Evolutionary conservation across 169 alveolate species (phyloP).

Genomic region (Blepharisma undulans): DNA sequence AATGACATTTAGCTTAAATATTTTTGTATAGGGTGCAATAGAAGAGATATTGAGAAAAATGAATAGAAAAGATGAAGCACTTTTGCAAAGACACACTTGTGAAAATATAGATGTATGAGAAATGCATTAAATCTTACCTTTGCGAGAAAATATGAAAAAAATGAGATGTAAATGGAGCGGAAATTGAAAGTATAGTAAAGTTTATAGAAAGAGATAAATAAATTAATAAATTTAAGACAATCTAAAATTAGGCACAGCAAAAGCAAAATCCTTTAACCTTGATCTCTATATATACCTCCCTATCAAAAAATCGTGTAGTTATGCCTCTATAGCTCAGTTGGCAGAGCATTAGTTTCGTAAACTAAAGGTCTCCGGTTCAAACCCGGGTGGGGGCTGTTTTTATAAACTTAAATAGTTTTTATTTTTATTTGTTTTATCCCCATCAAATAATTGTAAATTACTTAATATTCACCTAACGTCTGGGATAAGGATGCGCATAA

Average conservation of each 20-base stretch:
- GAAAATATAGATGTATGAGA: not conserved
- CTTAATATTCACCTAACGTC: not conserved
- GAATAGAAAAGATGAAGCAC: not conserved
- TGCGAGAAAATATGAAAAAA: not conserved
- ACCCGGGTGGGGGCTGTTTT: not conserved
- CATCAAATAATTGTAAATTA: not conserved
- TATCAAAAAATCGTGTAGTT: not conserved
- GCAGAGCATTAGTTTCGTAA: not conserved
- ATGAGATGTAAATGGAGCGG: not conserved
- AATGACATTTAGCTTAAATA: not conserved
- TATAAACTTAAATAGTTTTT: not conserved
- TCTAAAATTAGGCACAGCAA: not conserved
- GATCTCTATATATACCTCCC: not conserved
- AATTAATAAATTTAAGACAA: not conserved
- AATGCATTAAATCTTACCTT: not conserved
- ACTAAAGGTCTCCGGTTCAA: not conserved
- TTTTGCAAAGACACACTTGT: too few relatives aligned
- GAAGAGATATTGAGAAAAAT: not conserved
- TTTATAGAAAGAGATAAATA: not conserved
- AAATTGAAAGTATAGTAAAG: not conserved
- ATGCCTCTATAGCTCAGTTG: not conserved
- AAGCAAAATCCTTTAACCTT: not conserved
- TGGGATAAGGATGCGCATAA: not conserved
- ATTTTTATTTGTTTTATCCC: not conserved
- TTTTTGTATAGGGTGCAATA: not conserved